These are phyloP conservation scores for Heliamphora exappendiculata DNA, from an alignment of 148 eudicot species.

Conservation along the genomic window DNA sequence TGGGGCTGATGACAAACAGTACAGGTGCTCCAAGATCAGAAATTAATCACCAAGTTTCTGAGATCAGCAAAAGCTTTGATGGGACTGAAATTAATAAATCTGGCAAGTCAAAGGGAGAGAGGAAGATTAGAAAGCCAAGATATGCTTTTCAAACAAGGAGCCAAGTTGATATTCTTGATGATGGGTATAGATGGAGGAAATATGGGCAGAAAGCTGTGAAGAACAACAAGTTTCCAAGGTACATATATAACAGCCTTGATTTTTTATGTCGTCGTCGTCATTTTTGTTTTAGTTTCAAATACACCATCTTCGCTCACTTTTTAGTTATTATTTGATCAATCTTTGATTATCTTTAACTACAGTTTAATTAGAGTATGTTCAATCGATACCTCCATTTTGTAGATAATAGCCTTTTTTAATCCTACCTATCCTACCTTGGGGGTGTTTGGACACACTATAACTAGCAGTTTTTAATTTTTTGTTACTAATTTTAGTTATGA, in stretches of 20 bases:
- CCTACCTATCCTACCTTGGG: no score
- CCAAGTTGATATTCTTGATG: conserved; percentile 50
- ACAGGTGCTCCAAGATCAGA: not conserved
- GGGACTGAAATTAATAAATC: not conserved
- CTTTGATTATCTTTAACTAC: no score
- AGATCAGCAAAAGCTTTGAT: not conserved
- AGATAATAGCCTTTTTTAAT: no score
- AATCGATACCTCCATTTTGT: no score
- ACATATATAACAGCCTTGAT: not conserved
- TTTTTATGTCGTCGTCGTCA: no score
- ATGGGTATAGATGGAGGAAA: conserved; percentile 51
- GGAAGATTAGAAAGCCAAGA: conserved; percentile 30
- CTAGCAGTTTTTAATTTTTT: no score
- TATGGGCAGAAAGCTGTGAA: conserved; percentile 50
- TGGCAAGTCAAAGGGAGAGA: conserved; percentile 20
- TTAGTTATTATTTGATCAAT: no score
- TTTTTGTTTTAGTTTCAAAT: no score
- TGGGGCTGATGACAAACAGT: conserved; percentile 11
- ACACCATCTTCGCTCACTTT: no score
- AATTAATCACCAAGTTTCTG: not conserved
- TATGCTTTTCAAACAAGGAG: conserved; percentile 47
- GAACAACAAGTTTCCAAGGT: conserved; percentile 49
- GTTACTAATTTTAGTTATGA: no score
- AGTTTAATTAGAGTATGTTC: no score
- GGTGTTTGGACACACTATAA: no score